Evolutionary conservation across 768 basidiomycete genomes (phyloP), one percentile per base, ranked within the genome.

Genomic region (Galerina marginata): DNA sequence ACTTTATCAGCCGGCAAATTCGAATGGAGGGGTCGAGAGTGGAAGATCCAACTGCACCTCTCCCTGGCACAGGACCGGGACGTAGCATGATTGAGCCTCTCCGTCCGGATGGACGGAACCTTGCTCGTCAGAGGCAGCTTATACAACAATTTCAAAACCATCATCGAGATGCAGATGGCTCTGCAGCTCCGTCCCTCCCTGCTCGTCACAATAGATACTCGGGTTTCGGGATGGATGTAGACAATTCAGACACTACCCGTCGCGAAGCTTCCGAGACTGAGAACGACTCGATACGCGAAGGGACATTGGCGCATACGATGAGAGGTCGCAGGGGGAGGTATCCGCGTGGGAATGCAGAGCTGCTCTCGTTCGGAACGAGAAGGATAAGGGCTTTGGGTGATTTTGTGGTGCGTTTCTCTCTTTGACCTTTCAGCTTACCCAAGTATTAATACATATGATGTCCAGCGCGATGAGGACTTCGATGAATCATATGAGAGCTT

Each of bases 401-500:
- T 68, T 84, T 79, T 53, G 71, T 92, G 72, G 89, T 89, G 61
- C 36, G 85, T 76, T 48, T 45, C 16, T 47, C 33, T 43, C 4
- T 45, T 38, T 64, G 39, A 36, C 43, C 23, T 43, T 15, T 20
- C 10, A 20, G 36, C 45, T 58, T 52, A 26, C 54, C 38, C 11
- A 42, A 4, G 39, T 14, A 36, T 43, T 29, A 12, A 53, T 29
- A 6, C 46, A 7, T 56, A 26, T 56, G 37, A 38, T 29, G 50
- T 52, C 7, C 52, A 90, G 90, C 84, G 86, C 54, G 91, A 92
- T 60, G 90, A 92, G 67, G 81, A 91, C 62, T 88, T 91, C 69
- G 89, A 92, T 62, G 72, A 80, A 6, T 92, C 91, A 1, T 93
- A 92, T 65, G 92, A 93, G 70, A 83, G 77, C 40, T 71, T 92